These are phyloP conservation scores for Trifolium subterraneum DNA, from an alignment of 306 rosid genomes.

Conservation along the genomic window DNA sequence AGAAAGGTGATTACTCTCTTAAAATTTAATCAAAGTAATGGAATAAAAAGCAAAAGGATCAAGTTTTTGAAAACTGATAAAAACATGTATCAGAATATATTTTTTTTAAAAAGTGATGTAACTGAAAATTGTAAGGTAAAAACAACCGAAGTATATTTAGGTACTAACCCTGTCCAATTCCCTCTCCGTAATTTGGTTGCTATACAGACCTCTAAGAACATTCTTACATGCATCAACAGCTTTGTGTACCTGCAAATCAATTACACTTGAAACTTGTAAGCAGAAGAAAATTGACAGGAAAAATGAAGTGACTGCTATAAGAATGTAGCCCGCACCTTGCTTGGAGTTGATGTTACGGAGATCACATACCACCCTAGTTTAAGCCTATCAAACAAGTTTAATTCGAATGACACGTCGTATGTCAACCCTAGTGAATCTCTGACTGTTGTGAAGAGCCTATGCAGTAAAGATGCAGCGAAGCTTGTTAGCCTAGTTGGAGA, in stretches of 20 bases:
- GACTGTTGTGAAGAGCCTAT: slow-evolving; percentile 94
- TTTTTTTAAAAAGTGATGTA: not conserved
- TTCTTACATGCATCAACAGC: slow-evolving; percentile 98
- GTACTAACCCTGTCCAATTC: slow-evolving; percentile 95
- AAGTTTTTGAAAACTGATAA: not conserved
- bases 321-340: slow-evolving; percentile 71
- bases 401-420: slow-evolving; percentile 92
- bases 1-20: slow-evolving; percentile 9
- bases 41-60: slow-evolving; percentile 9
- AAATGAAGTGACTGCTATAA: slow-evolving; percentile 22
- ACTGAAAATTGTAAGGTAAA: slow-evolving; percentile 27
- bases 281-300: slow-evolving; percentile 33
- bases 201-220: slow-evolving; percentile 91
- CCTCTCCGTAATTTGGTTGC: slow-evolving; percentile 88
- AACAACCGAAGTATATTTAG: slow-evolving; percentile 26
- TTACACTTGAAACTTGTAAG: slow-evolving; percentile 36
- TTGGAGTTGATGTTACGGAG: slow-evolving; percentile 96
- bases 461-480: slow-evolving; percentile 42
- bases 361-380: slow-evolving; percentile 96
- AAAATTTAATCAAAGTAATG: slow-evolving; percentile 11
- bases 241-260: slow-evolving; percentile 78
- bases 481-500: slow-evolving; percentile 33
- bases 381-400: slow-evolving; percentile 91
- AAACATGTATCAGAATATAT: too few relatives aligned
- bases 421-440: slow-evolving; percentile 98